Base-by-base conservation (phyloP, 2,329 filamentous ascomycete species). In the Apiospora hydei region DNA sequence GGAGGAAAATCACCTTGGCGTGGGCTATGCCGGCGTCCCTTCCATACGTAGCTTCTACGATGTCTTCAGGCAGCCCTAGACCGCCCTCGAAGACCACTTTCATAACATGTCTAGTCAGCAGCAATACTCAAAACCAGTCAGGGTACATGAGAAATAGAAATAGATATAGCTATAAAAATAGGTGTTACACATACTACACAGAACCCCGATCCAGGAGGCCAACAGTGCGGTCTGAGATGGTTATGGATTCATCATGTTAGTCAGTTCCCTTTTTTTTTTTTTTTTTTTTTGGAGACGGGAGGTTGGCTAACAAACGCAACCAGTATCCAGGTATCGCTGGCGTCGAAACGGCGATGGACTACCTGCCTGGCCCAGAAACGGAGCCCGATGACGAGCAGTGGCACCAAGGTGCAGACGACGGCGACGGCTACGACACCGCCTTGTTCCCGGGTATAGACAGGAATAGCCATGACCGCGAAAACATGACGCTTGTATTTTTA, bases 381-480 rank as follows among this genome's bases (percentile, higher is more conserved):
- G 34, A 64, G 34, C 10, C 18, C 57, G 57, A 64, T 41, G 57
- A 13, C 57, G 0, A 64, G 30, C 57, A 64, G 11, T 6, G 57
- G 57, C 34, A 64, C 5, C 30, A 64, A 64, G 18, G 57, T 64
- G 57, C 57, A 64, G 57, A 64, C 57, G 34, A 64, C 41, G 8
- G 57, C 34, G 57, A 64, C 57, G 57, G 57, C 57, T 64, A 64
- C 41, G 57, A 64, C 57, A 18, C 57, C 57, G 30, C 57, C 57
- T 64, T 64, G 57, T 41, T 64, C 57, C 34, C 21, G 57, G 41
- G 57, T 64, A 41, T 41, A n/a, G 57, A 64, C 21, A 64, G 57
- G 57, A 64, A 64, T 64, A 64, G 57, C 57, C 57, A 64, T 64
- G 41, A 3, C 34, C 57, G 34, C 57, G 57, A 41, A 64, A 64